Conservation (phyloP, 495 filamentous ascomycete genomes). For the Trichocladium uniseriatum region DNA sequence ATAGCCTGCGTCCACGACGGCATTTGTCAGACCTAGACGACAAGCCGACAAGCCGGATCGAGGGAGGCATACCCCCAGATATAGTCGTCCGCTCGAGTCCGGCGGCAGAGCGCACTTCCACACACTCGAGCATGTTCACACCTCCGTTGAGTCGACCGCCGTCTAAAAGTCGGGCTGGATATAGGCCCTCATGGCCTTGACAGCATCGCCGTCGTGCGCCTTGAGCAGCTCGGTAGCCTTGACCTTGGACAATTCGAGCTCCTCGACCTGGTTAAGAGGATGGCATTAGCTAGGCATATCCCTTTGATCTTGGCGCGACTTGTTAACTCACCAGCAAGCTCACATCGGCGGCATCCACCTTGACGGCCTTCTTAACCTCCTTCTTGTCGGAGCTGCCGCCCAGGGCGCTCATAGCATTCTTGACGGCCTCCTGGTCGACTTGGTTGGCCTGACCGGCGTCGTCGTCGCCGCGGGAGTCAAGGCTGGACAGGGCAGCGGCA, state of each 20-base stretch:
- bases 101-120: neutral
- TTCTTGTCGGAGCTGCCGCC: conserved; percentile 37
- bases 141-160: neutral
- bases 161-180: conserved; percentile 10
- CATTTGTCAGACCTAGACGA: too few species aligned
- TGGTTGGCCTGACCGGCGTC: conserved; percentile 43
- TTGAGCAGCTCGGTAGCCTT: conserved; percentile 81
- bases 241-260: conserved; percentile 66
- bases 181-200: conserved; percentile 56
- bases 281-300: neutral
- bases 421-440: conserved; percentile 73
- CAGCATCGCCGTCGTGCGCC: conserved; percentile 67
- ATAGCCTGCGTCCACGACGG: too few species aligned
- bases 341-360: conserved; percentile 41
- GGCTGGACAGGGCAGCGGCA: conserved; percentile 70
- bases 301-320: neutral
- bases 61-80: too few species aligned
- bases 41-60: too few species aligned
- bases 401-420: conserved; percentile 70
- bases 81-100: too few species aligned
- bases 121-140: neutral
- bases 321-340: conserved; percentile 28
- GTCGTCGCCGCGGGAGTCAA: conserved; percentile 56
- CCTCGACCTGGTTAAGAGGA: conserved; percentile 50
- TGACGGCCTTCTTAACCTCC: conserved; percentile 39